Percentiles rank a stretch among this genome's conserved stretches.
Evolutionary conservation across 257 asterid genomes (phyloP).

Genomic region (Coffea eugenioides): DNA sequence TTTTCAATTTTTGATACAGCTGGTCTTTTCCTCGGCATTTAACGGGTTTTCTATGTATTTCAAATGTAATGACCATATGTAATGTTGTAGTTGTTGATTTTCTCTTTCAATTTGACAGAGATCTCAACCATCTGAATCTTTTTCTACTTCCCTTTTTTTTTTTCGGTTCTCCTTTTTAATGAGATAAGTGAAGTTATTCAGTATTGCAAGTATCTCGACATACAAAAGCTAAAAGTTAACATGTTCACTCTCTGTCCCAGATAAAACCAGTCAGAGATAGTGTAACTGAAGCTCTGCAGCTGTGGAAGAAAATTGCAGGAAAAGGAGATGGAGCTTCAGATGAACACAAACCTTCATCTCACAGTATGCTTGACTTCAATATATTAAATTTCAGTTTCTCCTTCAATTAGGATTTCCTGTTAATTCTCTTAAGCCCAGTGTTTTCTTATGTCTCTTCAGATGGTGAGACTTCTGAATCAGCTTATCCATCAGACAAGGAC

Average conservation of each 20-base stretch:
- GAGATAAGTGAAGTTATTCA: neutral
- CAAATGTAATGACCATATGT: neutral
- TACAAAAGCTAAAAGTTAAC: constrained; percentile 13
- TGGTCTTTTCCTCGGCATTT: neutral
- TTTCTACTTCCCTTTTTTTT: neutral
- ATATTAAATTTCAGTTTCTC: neutral
- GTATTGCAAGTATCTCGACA: constrained; percentile 9
- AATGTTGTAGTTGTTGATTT: neutral
- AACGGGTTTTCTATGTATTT: neutral
- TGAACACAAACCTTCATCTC: constrained; percentile 60
- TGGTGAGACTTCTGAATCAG: constrained; percentile 60
- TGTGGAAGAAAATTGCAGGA: constrained; percentile 91
- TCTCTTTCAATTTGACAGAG: neutral
- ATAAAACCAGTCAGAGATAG: constrained; percentile 94
- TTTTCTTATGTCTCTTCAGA: constrained; percentile 41
- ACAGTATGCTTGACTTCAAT: constrained; percentile 42
- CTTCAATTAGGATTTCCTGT: neutral
- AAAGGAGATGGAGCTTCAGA: constrained; percentile 77
- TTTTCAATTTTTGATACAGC: neutral
- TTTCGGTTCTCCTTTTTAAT: constrained; percentile 1
- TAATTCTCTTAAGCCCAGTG: constrained; percentile 20
- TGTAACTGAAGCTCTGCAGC: constrained; percentile 90
- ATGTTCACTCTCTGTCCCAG: constrained; percentile 32
- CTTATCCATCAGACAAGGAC: constrained; percentile 54
- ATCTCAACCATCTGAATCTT: neutral